phyloP scores from a whole-genome alignment of 495 filamentous ascomycete species.

The Niebla homalea region DNA sequence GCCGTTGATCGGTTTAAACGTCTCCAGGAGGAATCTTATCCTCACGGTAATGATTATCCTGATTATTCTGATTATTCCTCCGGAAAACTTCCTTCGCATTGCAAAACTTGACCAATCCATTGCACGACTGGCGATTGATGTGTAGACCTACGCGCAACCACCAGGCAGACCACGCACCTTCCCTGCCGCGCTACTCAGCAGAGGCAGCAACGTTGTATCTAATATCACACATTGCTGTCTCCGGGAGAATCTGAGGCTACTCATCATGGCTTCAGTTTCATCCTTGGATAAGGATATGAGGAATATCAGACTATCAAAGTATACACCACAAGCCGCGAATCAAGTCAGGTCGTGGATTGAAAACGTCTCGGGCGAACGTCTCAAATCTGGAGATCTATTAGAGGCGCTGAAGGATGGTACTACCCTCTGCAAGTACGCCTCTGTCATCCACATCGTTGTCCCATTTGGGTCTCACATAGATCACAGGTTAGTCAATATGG shows the following conservation, averaged over 20 bases:
- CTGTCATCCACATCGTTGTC: constrained; percentile 14
- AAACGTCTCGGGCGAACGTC: constrained; percentile 55
- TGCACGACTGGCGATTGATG: too few species aligned
- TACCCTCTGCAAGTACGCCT: constrained; percentile 69
- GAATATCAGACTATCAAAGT: constrained; percentile 81
- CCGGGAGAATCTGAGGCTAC: neutral
- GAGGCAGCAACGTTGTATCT: too few species aligned
- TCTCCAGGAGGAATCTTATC: too few species aligned
- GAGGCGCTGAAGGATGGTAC: constrained; percentile 81
- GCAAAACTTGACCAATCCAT: too few species aligned
- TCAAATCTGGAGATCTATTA: constrained; percentile 64
- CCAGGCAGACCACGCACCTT: too few species aligned
- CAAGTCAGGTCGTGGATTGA: constrained; percentile 85
- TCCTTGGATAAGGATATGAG: constrained; percentile 93
- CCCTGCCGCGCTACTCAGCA: too few species aligned
- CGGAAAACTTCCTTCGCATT: too few species aligned
- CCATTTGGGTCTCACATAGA: neutral
- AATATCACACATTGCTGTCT: too few species aligned
- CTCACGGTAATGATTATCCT: too few species aligned
- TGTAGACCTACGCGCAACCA: too few species aligned
- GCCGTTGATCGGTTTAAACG: too few species aligned
- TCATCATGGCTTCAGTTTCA: constrained; percentile 78
- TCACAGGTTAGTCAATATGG: constrained; percentile 68
- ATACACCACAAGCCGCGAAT: constrained; percentile 82
- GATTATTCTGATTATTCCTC: too few species aligned